Base-by-base conservation (phyloP, 352 stramenopile genomes). In the Pythium folliculosum region DNA sequence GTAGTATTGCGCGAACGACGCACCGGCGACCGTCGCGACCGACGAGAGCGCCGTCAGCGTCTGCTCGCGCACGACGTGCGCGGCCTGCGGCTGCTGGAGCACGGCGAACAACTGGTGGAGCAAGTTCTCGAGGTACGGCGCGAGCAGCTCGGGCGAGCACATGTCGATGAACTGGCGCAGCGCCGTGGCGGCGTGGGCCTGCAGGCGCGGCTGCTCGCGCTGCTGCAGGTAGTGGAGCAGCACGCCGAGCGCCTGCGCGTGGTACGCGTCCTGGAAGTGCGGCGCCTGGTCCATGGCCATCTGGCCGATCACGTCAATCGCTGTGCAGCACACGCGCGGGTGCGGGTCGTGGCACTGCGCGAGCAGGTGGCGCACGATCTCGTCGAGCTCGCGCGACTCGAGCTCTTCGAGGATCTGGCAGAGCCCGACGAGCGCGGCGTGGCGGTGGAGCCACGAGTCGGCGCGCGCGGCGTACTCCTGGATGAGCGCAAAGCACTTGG, bases 131-230 rank as follows among this genome's bases (percentile, higher is more conserved):
- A 95, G 55, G 63, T 95, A 93, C 32, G 85, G 84, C 54, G 81
- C 75, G 21, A 95, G 71, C 37, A 91, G 65, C 40, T 84, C 66
- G 0, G 76, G 75, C 35, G 79, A 74, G 57, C 86, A 93, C 78
- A 92, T 90, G 60, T 95, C 85, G 68, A 95, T 85, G 48, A 95
- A 95, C 65, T 95, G 83, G 17, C 85, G 84, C 27, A 95, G 64
- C 37, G 87, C 81, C 12, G 86, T 92, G 12, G 86, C 84, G 0
- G 87, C 78, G 49, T 95, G 85, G 14, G 87, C 83, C 60, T 94
- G 87, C 3, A 95, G 76, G 2, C 84, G 80, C 30, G 84, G 82
- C 54, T 81, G 82, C 37, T 72, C 71, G 22, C 71, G 75, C 48
- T 91, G 81, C 63, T 89, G 69, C 14, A 95, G 72, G 58, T 90